These are phyloP conservation scores for Pichia sp. DNA, from an alignment of 1,139 yeast species.

Conservation along the genomic window DNA sequence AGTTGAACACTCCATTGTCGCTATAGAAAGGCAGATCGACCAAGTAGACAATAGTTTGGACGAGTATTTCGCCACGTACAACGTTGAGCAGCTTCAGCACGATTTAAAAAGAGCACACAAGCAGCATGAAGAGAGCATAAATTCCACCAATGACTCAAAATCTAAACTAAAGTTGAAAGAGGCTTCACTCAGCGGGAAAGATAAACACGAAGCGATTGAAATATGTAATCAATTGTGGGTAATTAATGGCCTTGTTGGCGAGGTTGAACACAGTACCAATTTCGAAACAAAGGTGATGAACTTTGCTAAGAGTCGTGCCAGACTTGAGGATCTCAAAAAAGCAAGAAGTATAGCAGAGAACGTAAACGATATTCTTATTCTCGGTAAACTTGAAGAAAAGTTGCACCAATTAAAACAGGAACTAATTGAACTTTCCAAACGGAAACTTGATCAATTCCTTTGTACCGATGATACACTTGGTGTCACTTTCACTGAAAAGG, in stretches of 20 bases:
- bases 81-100: conserved; percentile 2
- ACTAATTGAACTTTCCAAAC: conserved; percentile 7
- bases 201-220: conserved; percentile 19
- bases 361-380: conserved; percentile 37
- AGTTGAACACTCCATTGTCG: no score
- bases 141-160: neutral
- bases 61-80: conserved; percentile 7
- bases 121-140: neutral
- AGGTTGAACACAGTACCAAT: conserved; percentile 6
- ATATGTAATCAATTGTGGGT: conserved; percentile 25
- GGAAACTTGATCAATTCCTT: conserved; percentile 12
- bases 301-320: conserved; percentile 15
- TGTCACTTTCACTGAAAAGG: conserved; percentile 9
- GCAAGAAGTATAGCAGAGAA: neutral
- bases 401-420: conserved; percentile 50
- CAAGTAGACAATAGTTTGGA: conserved; percentile 5
- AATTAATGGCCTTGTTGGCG: conserved; percentile 22
- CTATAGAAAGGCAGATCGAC: neutral
- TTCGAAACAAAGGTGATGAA: neutral
- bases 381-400: conserved; percentile 66
- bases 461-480: conserved; percentile 9
- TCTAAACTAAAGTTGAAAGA: no score
- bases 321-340: conserved; percentile 12
- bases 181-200: no score
- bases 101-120: no score